Conservation (phyloP, 2,329 filamentous ascomycete species). For the Aspergillus sp. region DNA sequence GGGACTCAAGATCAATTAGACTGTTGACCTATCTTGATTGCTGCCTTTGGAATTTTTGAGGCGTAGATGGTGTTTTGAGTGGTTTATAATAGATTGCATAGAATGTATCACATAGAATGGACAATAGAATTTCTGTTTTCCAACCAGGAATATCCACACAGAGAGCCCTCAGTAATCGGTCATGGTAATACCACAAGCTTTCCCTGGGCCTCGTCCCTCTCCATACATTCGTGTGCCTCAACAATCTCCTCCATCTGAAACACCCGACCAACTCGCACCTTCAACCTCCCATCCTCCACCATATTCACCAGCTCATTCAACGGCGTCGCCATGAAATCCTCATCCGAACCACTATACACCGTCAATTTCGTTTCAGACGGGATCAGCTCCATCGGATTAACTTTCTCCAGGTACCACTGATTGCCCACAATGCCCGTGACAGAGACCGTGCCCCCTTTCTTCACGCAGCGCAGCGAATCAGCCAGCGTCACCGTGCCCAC, state of each 20-base stretch:
- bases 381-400: slow-evolving; percentile 46
- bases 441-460: slow-evolving; percentile 43
- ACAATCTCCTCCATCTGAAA: slow-evolving; percentile 48
- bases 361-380: slow-evolving; percentile 44
- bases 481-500: slow-evolving; percentile 44
- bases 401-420: slow-evolving; percentile 40
- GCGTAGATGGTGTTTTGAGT: neutral
- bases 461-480: slow-evolving; percentile 46
- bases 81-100: neutral
- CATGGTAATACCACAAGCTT: slow-evolving; percentile 45
- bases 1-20: no score
- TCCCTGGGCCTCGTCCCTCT: slow-evolving; percentile 44
- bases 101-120: neutral
- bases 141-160: neutral
- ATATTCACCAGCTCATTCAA: slow-evolving; percentile 40
- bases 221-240: slow-evolving; percentile 48
- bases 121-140: neutral
- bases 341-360: slow-evolving; percentile 38
- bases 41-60: neutral
- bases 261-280: slow-evolving; percentile 42
- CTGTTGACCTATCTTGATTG: no score
- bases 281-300: slow-evolving; percentile 40
- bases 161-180: neutral
- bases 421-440: slow-evolving; percentile 50
- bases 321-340: slow-evolving; percentile 45